These are phyloP conservation scores for Penicillium paxilli DNA, from an alignment of 495 filamentous ascomycete species.

Conservation along the genomic window DNA sequence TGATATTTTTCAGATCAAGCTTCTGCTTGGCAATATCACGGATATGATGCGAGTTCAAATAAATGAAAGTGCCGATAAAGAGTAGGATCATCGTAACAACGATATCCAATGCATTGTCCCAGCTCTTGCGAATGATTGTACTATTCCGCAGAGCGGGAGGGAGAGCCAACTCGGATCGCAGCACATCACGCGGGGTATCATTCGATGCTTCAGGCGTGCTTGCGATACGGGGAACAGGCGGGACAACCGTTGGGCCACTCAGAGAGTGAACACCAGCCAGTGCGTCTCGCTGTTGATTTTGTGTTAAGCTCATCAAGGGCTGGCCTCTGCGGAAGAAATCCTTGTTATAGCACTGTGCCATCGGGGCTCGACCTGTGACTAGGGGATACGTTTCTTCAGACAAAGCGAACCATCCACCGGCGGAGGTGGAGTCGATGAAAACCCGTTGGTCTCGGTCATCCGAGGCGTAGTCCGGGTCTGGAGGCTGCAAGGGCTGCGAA, in stretches of 20 bases:
- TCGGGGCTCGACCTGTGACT: constrained; percentile 66
- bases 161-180: constrained; percentile 43
- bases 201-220: constrained; percentile 34
- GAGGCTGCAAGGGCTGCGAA: constrained; percentile 78
- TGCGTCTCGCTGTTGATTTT: constrained; percentile 47
- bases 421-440: constrained; percentile 83
- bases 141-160: constrained; percentile 48
- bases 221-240: constrained; percentile 38
- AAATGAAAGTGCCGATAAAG: constrained; percentile 48
- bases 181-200: constrained; percentile 42
- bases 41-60: constrained; percentile 50
- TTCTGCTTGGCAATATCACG: constrained; percentile 50
- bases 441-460: constrained; percentile 64
- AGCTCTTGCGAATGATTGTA: constrained; percentile 54
- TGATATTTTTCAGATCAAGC: constrained; percentile 53
- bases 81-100: constrained; percentile 46
- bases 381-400: constrained; percentile 84
- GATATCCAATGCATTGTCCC: constrained; percentile 54
- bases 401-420: constrained; percentile 90
- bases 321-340: constrained; percentile 52
- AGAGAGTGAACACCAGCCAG: constrained; percentile 55
- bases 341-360: constrained; percentile 63
- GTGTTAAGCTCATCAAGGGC: constrained; percentile 40
- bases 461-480: constrained; percentile 54
- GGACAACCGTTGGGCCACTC: constrained; percentile 36